Conservation (phyloP, 2,329 filamentous ascomycete genomes). For the Xylariales sp. region DNA sequence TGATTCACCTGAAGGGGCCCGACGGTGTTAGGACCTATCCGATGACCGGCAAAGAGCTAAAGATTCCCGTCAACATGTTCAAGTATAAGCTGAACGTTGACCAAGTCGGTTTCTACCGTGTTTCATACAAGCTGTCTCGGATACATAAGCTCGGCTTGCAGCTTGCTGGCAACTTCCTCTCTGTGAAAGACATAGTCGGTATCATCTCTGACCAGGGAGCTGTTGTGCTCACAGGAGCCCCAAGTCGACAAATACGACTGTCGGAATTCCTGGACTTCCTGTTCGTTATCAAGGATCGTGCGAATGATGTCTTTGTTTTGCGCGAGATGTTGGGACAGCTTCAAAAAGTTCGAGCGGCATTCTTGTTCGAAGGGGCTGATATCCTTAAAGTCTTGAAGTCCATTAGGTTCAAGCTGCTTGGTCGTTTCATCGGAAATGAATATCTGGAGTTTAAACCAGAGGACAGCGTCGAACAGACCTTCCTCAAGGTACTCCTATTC, state of each 20-base stretch:
- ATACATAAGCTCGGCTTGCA: slow-evolving; percentile 7
- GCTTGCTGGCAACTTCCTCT: slow-evolving; percentile 4
- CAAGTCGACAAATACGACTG: no score
- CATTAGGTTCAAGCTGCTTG: neutral
- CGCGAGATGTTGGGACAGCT: slow-evolving; percentile 7
- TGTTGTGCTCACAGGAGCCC: slow-evolving; percentile 1
- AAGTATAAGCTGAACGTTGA: slow-evolving; percentile 9
- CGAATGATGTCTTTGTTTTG: slow-evolving; percentile 1
- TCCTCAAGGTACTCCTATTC: slow-evolving; percentile 4
- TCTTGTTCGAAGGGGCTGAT: slow-evolving; percentile 5
- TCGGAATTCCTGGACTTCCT: slow-evolving; percentile 8
- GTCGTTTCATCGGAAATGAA: neutral
- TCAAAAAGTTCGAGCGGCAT: neutral
- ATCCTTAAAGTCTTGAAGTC: neutral
- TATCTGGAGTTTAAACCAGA: neutral
- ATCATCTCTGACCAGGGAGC: slow-evolving; percentile 8
- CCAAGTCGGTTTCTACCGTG: slow-evolving; percentile 7
- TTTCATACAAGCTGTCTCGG: slow-evolving; percentile 6
- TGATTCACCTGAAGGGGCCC: neutral
- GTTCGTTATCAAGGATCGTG: slow-evolving; percentile 1
- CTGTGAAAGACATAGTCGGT: slow-evolving; percentile 5
- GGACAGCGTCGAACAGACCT: neutral
- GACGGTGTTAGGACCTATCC: neutral
- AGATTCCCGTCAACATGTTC: slow-evolving; percentile 1
- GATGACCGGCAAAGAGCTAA: neutral